Evolutionary conservation across 495 filamentous ascomycete genomes (phyloP).

Genomic region (Cryomyces antarcticus): DNA sequence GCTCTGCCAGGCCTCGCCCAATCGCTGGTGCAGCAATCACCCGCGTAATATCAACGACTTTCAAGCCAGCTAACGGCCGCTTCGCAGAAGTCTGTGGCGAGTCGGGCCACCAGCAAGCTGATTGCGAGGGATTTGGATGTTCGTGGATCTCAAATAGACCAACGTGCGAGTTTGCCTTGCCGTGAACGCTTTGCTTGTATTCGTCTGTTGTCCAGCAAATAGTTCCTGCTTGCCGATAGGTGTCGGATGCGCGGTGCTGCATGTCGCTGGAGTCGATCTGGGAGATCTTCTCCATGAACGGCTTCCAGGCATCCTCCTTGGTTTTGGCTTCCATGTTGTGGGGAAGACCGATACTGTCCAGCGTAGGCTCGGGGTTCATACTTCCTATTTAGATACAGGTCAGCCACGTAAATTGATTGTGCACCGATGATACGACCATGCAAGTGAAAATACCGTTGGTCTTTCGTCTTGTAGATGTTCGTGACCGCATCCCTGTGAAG

Average conservation of each 20-base stretch:
- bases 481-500: conserved; percentile 19
- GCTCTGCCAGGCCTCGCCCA: conserved; percentile 30
- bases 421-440: conserved; percentile 13
- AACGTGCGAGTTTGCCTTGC: conserved; percentile 28
- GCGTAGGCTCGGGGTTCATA: conserved; percentile 25
- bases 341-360: conserved; percentile 25
- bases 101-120: conserved; percentile 24
- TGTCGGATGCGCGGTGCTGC: not conserved
- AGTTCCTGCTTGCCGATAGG: conserved; percentile 30
- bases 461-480: conserved; percentile 33
- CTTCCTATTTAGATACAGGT: conserved; percentile 7
- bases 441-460: conserved; percentile 29
- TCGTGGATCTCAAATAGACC: conserved; percentile 26
- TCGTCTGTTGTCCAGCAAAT: conserved; percentile 28
- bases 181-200: conserved; percentile 27
- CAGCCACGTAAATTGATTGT: not conserved
- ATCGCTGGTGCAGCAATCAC: conserved; percentile 40
- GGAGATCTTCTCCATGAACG: conserved; percentile 13
- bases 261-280: conserved; percentile 9
- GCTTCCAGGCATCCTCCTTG: conserved; percentile 9
- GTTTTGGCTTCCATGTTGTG: conserved; percentile 5
- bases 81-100: conserved; percentile 16
- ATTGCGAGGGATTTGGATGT: conserved; percentile 13
- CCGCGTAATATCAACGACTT: conserved; percentile 37
- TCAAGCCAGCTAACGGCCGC: conserved; percentile 34